Conservation (phyloP, 352 stramenopile genomes). For the Blastocystis sp. region DNA sequence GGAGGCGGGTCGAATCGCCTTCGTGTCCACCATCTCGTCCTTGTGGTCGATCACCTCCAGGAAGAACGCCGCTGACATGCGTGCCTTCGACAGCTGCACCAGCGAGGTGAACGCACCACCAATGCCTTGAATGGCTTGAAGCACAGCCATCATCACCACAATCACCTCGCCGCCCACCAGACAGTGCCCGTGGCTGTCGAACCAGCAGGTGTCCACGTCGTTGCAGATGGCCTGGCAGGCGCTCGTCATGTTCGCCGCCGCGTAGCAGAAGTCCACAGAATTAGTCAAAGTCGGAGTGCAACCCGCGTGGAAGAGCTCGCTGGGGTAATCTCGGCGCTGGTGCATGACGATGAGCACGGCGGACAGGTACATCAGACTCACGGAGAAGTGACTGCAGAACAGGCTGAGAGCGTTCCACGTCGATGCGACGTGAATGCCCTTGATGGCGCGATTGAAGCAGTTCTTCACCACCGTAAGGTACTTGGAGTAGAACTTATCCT, state of each 20-base stretch:
- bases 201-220: constrained; percentile 32
- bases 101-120: constrained; percentile 76
- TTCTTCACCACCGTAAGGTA: constrained; percentile 74
- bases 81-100: constrained; percentile 71
- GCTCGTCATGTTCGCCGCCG: background rate
- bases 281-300: background rate
- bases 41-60: constrained; percentile 60
- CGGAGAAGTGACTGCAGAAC: constrained; percentile 73
- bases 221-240: constrained; percentile 10
- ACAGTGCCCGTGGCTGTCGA: constrained; percentile 71
- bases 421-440: background rate
- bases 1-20: background rate
- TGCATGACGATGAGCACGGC: constrained; percentile 72
- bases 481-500: constrained; percentile 76
- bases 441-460: background rate
- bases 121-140: constrained; percentile 78
- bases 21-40: constrained; percentile 26
- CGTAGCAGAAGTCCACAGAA: constrained; percentile 60
- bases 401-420: background rate
- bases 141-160: constrained; percentile 78
- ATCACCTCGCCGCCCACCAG: constrained; percentile 77
- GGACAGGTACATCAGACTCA: constrained; percentile 77
- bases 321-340: constrained; percentile 33
- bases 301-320: background rate
- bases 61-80: constrained; percentile 45